phyloP scores from a whole-genome alignment of 2,329 filamentous ascomycete species.

The Penicillium sp. region DNA sequence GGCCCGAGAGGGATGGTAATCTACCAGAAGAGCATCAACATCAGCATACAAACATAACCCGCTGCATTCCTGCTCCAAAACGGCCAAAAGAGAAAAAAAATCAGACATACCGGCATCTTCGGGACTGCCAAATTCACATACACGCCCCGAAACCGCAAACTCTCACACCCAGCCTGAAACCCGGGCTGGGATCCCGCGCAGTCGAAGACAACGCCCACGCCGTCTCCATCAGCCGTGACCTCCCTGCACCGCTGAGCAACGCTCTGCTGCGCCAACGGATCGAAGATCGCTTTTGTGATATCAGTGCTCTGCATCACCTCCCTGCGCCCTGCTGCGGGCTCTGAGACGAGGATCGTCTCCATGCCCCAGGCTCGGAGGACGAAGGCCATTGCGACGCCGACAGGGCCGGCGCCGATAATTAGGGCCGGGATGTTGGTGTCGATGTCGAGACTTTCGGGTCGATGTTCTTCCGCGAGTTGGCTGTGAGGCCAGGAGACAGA shows the following conservation, averaged over 20 bases:
- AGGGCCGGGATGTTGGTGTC: background rate
- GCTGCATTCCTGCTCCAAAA: background rate
- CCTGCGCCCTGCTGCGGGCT: conserved; percentile 6
- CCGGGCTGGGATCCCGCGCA: conserved; percentile 20
- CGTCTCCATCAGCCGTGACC: conserved; percentile 7
- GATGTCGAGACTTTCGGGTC: background rate
- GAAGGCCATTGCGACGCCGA: conserved; percentile 11
- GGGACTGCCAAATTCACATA: conserved; percentile 21
- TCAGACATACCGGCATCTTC: conserved; percentile 9
- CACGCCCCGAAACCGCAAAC: conserved; percentile 16
- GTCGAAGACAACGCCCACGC: conserved; percentile 19
- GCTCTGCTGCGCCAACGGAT: conserved; percentile 4
- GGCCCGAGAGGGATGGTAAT: conserved; percentile 11
- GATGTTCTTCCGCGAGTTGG: no score
- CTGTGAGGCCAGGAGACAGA: no score
- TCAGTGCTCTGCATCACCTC: background rate
- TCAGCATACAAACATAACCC: background rate
- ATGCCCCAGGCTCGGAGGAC: conserved; percentile 14
- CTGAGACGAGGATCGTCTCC: conserved; percentile 14
- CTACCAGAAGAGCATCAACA: background rate
- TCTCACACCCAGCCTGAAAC: conserved; percentile 8
- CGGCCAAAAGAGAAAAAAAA: background rate
- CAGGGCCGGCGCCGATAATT: conserved; percentile 13
- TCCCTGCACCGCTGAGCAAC: conserved; percentile 2
- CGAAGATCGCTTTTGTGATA: conserved; percentile 2